Conservation (phyloP, 257 asterid genomes). For the Solanum clarkiae region DNA sequence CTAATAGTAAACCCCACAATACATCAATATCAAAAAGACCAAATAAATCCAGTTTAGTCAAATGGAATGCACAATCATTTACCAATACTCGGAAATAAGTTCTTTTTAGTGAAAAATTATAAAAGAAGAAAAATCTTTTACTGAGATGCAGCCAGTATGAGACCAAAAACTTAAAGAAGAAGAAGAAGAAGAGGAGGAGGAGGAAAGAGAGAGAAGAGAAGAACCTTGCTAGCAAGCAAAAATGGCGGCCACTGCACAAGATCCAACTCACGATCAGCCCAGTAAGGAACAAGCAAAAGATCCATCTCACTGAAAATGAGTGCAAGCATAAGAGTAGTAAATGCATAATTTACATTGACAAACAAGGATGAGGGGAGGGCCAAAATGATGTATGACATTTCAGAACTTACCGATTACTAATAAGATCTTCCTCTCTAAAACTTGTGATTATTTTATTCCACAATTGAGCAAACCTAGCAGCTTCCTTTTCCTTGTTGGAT, state of each 20-base stretch:
- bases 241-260: slow-evolving; percentile 98
- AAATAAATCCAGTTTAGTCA: not conserved
- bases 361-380: not conserved
- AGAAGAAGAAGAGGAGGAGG: not conserved
- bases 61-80: not conserved
- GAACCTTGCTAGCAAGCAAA: slow-evolving; percentile 98
- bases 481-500: slow-evolving; percentile 73
- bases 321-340: slow-evolving; percentile 7
- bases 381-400: not conserved
- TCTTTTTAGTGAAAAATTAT: not conserved
- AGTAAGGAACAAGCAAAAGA: slow-evolving; percentile 95
- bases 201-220: not conserved
- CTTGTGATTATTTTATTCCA: slow-evolving; percentile 97
- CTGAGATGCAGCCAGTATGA: not conserved
- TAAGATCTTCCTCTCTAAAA: slow-evolving; percentile 98
- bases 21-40: not conserved
- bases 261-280: slow-evolving; percentile 96
- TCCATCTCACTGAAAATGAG: slow-evolving; percentile 78
- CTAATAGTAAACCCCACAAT: not conserved
- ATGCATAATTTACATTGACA: not conserved
- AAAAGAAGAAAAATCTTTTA: not conserved
- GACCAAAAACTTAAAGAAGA: not conserved
- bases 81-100: not conserved
- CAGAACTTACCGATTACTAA: slow-evolving; percentile 60
- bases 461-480: slow-evolving; percentile 98